Evolutionary conservation across 1,284 basidiomycete genomes (phyloP).

Genomic region (Ceratobasidium sp.): DNA sequence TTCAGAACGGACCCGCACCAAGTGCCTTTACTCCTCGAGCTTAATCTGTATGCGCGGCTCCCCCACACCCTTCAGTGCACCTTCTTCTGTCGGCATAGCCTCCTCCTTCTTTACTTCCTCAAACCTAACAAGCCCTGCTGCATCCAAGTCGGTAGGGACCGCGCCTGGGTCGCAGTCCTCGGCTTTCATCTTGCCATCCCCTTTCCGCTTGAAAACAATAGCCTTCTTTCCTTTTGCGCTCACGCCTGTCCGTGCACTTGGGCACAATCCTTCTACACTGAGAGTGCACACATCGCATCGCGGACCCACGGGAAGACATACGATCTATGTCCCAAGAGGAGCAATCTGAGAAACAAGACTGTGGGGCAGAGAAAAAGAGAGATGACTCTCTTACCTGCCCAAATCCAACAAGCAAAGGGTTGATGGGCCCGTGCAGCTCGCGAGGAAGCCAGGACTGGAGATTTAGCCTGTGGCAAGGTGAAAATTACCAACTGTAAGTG

Average conservation of each 20-base stretch:
- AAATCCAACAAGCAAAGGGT: constrained; percentile 90
- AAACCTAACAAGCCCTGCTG: constrained; percentile 1
- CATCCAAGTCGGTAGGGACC: neutral
- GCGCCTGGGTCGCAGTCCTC: constrained; percentile 5
- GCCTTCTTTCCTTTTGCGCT: constrained; percentile 42
- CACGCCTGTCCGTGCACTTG: constrained; percentile 61
- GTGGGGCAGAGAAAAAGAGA: constrained; percentile 4
- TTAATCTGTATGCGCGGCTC: constrained; percentile 29
- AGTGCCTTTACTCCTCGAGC: constrained; percentile 18
- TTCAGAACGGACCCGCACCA: neutral
- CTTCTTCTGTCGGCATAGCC: constrained; percentile 1
- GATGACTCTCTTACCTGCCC: constrained; percentile 72
- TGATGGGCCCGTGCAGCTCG: constrained; percentile 82
- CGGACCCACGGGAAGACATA: constrained; percentile 86
- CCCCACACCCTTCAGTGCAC: constrained; percentile 8
- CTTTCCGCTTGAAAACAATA: constrained; percentile 42
- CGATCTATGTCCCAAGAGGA: constrained; percentile 59
- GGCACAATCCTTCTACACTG: constrained; percentile 65
- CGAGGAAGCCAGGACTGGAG: constrained; percentile 91
- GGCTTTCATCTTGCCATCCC: neutral
- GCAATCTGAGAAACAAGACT: neutral
- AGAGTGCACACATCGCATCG: constrained; percentile 81
- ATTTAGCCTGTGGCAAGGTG: constrained; percentile 68
- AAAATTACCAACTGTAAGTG: constrained; percentile 1
- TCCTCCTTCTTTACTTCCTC: constrained; percentile 19